Percentiles rank a stretch among this genome's conserved stretches.
phyloP scores from a whole-genome alignment of 2,329 filamentous ascomycete species.

The Aspergillus luchuensis region DNA sequence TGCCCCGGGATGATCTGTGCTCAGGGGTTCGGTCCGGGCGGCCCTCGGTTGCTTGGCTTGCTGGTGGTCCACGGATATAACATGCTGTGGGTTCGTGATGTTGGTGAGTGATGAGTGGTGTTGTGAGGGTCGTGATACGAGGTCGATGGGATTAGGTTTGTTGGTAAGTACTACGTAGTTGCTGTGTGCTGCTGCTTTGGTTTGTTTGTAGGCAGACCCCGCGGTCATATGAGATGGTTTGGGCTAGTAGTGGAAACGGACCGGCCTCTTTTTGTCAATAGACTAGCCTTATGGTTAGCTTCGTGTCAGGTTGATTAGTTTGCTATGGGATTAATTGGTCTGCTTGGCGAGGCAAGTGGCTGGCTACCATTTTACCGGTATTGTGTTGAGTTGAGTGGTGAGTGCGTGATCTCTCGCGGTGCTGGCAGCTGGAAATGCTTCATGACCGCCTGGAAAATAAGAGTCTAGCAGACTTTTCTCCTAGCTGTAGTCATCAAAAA shows the following conservation, averaged over 20 bases:
- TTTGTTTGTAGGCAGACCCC: not conserved
- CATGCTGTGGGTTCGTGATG: not conserved
- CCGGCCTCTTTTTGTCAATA: not conserved
- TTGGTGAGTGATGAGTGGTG: not conserved
- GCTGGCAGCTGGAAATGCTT: not conserved
- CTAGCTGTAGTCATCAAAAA: no score
- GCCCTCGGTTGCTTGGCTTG: not conserved
- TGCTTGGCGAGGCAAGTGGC: not conserved
- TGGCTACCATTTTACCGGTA: no score
- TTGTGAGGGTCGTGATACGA: not conserved
- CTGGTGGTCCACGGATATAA: not conserved
- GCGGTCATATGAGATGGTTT: not conserved
- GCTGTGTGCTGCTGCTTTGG: not conserved
- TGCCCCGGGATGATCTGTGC: slow-evolving; percentile 6
- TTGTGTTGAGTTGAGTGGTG: no score
- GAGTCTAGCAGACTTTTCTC: no score
- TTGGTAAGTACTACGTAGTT: no score
- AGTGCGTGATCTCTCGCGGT: no score
- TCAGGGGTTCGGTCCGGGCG: slow-evolving; percentile 3
- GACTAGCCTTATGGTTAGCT: not conserved
- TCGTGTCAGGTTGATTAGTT: not conserved
- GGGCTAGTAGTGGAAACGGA: not conserved
- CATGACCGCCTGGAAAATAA: no score
- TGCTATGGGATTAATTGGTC: not conserved
- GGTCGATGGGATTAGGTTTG: not conserved